Evolutionary conservation across 345 rosid genomes (phyloP), one percentile per base, ranked within the genome.

Genomic region (Pistacia vera): DNA sequence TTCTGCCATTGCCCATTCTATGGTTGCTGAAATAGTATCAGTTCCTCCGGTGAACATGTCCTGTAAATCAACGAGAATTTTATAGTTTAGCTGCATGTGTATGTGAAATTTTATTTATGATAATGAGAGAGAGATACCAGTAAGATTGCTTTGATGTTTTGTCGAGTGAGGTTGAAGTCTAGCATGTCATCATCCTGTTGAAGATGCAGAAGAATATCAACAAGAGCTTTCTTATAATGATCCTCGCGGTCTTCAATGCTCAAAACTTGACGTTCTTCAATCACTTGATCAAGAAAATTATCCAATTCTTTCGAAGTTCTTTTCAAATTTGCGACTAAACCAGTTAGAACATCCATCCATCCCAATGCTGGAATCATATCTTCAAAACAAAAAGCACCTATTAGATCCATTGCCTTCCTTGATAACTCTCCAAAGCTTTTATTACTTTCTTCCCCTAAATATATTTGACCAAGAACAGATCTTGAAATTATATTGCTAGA

Each of bases 71-170:
- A 30, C 33, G 33, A 30, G 33, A 30, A 2, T 30, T 30, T 49
- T 46, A 10, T 46, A 5, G 11, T 6, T 46, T 46, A 46, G 66
- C 18, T 12, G 4, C 18, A 13, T 14, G 20, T 12, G 28, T 4
- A 12, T 5, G 54, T 9, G 16, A 2, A 49, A 2, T 9, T 49
- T 2, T 9, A 11, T 49, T 49, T 48, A 8, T 48, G 36, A 28
- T 12, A 35, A 25, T 2, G 13, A 70, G 54, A 49, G 54, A 64
- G 48, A 33, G 62, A 52, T 11, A 84, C 86, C 82, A 78, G 38
- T 49, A 81, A 62, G 62, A 81, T 73, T 30, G 84, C 82, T 78
- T 83, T 83, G 36, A 83, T 69, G 52, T 75, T 78, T 64, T 83
- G 72, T 4, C 20, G 41, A 51, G 69, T 52, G 54, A 77, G 75